These are phyloP conservation scores for Leccinum pseudoinsigne DNA, from an alignment of 1,284 basidiomycete genomes.

Conservation along the genomic window DNA sequence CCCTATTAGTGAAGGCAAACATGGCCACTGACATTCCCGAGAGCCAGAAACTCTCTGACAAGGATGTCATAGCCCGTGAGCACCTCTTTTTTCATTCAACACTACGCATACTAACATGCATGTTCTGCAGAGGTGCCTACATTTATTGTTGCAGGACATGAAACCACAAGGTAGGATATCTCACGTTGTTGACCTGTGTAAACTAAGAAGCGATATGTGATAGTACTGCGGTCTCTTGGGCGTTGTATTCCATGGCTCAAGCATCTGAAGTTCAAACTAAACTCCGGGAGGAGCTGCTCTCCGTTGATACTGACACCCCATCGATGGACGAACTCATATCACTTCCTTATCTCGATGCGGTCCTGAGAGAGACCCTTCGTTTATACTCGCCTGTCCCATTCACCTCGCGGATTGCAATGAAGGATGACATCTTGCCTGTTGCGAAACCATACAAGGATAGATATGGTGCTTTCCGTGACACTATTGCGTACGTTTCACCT, in stretches of 20 bases:
- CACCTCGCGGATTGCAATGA: conserved; percentile 49
- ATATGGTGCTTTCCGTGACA: conserved; percentile 38
- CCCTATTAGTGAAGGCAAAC: conserved; percentile 62
- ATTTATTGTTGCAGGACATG: conserved; percentile 66
- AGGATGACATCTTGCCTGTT: conserved; percentile 62
- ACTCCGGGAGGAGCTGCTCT: conserved; percentile 66
- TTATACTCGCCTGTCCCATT: conserved; percentile 59
- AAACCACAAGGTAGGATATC: conserved; percentile 61
- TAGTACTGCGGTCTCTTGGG: conserved; percentile 57
- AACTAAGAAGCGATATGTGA: not conserved
- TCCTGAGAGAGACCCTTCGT: conserved; percentile 69
- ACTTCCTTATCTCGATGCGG: conserved; percentile 59
- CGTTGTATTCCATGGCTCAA: conserved; percentile 61
- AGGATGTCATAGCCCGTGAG: conserved; percentile 73
- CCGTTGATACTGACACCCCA: conserved; percentile 47
- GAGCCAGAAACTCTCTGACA: conserved; percentile 66
- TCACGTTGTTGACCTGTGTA: not conserved
- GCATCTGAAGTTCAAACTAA: conserved; percentile 58
- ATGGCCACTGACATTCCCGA: conserved; percentile 57
- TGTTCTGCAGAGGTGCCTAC: conserved; percentile 36
- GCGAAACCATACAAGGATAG: conserved; percentile 42
- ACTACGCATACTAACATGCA: not conserved
- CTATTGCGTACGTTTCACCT: conserved; percentile 16
- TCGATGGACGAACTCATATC: conserved; percentile 60
- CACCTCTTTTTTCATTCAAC: conserved; percentile 14